Conservation (phyloP, 306 rosid species). For the Citrullus colocynthis region DNA sequence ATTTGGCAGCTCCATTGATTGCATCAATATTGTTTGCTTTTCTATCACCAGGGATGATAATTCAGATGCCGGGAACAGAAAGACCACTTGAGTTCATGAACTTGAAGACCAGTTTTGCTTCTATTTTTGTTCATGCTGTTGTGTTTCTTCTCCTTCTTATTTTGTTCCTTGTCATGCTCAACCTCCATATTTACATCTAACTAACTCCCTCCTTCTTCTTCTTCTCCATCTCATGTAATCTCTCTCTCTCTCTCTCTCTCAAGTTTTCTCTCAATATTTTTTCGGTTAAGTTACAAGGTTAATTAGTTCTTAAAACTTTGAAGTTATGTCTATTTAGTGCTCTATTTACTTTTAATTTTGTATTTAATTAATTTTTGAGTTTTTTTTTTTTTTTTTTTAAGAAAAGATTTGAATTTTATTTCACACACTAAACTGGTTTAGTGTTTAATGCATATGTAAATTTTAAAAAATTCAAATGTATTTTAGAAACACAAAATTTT, state of each 20-base stretch:
- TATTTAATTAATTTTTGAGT: no score
- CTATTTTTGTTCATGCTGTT: constrained; percentile 77
- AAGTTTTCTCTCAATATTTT: no score
- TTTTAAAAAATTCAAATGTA: no score
- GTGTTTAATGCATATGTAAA: no score
- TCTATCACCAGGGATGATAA: constrained; percentile 64
- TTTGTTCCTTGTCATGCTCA: constrained; percentile 62
- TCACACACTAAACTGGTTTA: no score
- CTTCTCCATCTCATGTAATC: neutral
- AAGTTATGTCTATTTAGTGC: no score
- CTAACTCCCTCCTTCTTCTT: neutral
- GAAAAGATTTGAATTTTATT: no score
- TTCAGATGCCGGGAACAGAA: constrained; percentile 78
- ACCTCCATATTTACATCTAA: constrained; percentile 51
- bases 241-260: no score
- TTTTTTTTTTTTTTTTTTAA: no score
- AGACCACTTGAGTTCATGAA: constrained; percentile 55
- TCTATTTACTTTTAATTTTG: no score
- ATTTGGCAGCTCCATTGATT: constrained; percentile 79
- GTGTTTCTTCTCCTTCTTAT: constrained; percentile 60
- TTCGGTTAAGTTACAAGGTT: neutral
- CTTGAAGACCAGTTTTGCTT: constrained; percentile 72
- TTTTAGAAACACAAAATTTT: no score
- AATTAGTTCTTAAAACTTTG: no score
- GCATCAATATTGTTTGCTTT: constrained; percentile 70